Conservation (phyloP, 768 basidiomycete species). For the Botryobasidium botryosum region DNA sequence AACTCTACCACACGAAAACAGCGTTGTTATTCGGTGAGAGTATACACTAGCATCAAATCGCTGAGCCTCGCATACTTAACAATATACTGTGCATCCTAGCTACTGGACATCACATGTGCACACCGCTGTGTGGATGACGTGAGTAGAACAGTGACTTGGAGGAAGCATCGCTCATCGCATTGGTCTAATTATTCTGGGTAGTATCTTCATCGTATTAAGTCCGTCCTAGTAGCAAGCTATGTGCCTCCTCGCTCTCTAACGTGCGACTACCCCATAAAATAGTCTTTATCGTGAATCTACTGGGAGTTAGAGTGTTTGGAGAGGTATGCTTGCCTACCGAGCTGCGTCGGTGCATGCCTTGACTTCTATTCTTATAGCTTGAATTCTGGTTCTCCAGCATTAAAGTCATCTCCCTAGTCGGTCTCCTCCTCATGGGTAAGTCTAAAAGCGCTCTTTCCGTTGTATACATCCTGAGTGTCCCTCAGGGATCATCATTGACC, state of each 20-base stretch:
- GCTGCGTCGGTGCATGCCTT: not conserved
- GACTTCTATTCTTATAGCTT: not conserved
- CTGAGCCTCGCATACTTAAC: too few species aligned
- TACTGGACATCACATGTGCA: slow-evolving; percentile 16
- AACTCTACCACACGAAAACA: too few species aligned
- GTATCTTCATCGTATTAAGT: slow-evolving; percentile 44
- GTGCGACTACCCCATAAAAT: too few species aligned
- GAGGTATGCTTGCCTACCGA: slow-evolving; percentile 43
- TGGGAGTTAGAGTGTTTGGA: slow-evolving; percentile 50
- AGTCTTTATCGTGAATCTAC: slow-evolving; percentile 40
- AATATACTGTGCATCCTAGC: too few species aligned
- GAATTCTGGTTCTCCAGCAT: slow-evolving; percentile 37
- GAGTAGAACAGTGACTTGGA: too few species aligned
- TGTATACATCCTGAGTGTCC: too few species aligned
- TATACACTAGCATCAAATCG: too few species aligned
- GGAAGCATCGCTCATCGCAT: too few species aligned
- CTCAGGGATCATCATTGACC: slow-evolving; percentile 47
- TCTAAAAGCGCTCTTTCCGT: too few species aligned
- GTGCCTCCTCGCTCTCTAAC: too few species aligned
- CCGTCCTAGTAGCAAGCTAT: not conserved
- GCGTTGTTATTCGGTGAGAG: too few species aligned
- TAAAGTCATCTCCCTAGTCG: slow-evolving; percentile 34
- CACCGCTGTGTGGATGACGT: slow-evolving; percentile 42
- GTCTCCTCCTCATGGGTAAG: slow-evolving; percentile 15
- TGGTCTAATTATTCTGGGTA: too few species aligned